These are phyloP conservation scores for Trebouxiophyceae sp. DNA, from an alignment of 163 green algal genomes.

Conservation along the genomic window DNA sequence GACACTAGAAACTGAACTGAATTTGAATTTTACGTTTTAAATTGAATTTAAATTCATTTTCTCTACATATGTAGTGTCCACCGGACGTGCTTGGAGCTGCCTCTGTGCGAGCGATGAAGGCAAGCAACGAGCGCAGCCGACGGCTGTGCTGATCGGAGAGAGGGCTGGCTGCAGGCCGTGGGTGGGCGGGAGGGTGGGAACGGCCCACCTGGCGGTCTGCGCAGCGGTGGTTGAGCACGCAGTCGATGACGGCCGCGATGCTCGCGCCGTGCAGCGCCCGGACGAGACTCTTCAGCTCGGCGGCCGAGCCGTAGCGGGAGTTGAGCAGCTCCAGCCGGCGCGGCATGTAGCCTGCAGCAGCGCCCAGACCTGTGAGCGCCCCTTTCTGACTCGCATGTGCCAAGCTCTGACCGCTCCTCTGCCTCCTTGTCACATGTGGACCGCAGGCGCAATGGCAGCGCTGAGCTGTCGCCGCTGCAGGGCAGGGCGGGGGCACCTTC, in stretches of 20 bases:
- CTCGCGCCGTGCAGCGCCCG: constrained; percentile 56
- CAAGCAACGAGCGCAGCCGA: background rate
- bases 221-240: constrained; percentile 98
- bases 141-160: no score
- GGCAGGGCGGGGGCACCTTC: background rate
- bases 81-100: no score
- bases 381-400: no score
- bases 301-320: constrained; percentile 76
- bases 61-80: no score
- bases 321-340: constrained; percentile 92
- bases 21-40: no score
- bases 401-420: no score
- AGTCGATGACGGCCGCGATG: constrained; percentile 88
- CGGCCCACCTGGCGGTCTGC: constrained; percentile 58
- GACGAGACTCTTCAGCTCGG: constrained; percentile 72
- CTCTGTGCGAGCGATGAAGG: background rate
- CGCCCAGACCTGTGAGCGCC: no score
- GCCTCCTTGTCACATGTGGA: background rate
- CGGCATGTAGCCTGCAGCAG: no score
- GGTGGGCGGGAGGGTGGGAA: no score
- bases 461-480: background rate
- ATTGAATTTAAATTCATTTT: no score
- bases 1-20: background rate
- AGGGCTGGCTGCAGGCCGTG: background rate
- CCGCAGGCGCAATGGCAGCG: background rate